Evolutionary conservation across 352 stramenopile genomes (phyloP), one percentile per base, ranked within the genome.

Genomic region (Phytophthora sp.): DNA sequence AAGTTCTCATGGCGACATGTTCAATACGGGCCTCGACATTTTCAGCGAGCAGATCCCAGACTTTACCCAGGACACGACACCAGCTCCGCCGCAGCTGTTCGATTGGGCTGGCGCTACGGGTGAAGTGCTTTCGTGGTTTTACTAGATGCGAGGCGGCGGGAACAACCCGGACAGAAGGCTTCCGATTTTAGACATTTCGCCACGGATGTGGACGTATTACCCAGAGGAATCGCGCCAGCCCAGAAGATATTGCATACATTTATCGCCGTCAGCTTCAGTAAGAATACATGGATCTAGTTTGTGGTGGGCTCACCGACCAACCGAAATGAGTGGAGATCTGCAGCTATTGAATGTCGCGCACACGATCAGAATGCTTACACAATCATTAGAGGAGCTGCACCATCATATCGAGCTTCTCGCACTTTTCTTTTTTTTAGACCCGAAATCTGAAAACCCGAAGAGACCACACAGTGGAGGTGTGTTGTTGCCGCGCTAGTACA

Each of bases 121-220:
- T 26, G 69, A 76, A 45, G 59, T 73, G 27, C 69, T 76, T 49
- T 70, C 63, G 33, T 76, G 69, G 63, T 76, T 76, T 63, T 74
- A 64, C 67, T 74, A 73, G 53, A 73, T 56, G 56, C 46, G 18
- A 57, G 21, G 54, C 23, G 29, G 24, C 23, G 29, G 24, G 44
- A 54, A 46, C 21, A 47, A 15, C 16, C 20, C 45, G 46, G 20
- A 33, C 46, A 6, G n/a, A n/a, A 38, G 21, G 50, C 26, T 39
- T 57, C 41, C 23, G 41, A 55, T 47, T 56, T 20, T 38, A 38
- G 41, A 62, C 23, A 15, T 30, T 56, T 62, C 51, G n/a, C 41
- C 24, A 9, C 52, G 30, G 51, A 68, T 31, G 42, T 51, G 51
- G 39, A 51, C 42, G 35, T 57, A 42, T 41, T 55, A 57, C 36